phyloP scores from a whole-genome alignment of 768 basidiomycete genomes.

The Russula olivacea region DNA sequence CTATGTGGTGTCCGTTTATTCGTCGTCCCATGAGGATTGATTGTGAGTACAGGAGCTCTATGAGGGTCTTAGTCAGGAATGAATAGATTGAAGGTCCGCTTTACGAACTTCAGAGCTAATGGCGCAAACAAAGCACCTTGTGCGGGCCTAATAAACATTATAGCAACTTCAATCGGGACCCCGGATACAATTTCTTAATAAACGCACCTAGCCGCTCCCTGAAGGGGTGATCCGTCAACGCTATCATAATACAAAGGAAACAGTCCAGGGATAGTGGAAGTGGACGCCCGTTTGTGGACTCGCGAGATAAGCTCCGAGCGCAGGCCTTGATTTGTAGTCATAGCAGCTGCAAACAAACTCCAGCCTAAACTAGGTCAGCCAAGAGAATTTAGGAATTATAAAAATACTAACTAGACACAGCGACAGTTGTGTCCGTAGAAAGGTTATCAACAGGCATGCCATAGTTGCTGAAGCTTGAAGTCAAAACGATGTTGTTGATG shows the following conservation, averaged over 20 bases:
- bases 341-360: conserved; percentile 15
- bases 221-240: not conserved
- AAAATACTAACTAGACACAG: not conserved
- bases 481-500: not conserved
- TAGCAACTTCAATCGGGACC: not conserved
- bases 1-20: too few species aligned
- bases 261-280: not conserved
- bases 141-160: conserved; percentile 17
- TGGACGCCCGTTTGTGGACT: not conserved
- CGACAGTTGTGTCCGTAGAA: not conserved
- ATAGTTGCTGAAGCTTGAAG: not conserved
- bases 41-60: conserved; percentile 6
- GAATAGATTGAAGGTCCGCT: not conserved
- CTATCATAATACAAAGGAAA: conserved; percentile 10
- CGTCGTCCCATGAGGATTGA: not conserved
- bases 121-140: conserved; percentile 27
- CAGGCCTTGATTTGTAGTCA: conserved; percentile 2
- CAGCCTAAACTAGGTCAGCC: conserved; percentile 6
- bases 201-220: conserved; percentile 17
- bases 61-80: not conserved
- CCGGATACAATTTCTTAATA: too few species aligned
- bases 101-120: conserved; percentile 25
- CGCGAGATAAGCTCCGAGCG: conserved; percentile 7
- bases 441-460: conserved; percentile 16
- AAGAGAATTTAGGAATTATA: not conserved